Evolutionary conservation across 768 basidiomycete genomes (phyloP), one percentile per base, ranked within the genome.

Genomic region (Lactarius evosmus): DNA sequence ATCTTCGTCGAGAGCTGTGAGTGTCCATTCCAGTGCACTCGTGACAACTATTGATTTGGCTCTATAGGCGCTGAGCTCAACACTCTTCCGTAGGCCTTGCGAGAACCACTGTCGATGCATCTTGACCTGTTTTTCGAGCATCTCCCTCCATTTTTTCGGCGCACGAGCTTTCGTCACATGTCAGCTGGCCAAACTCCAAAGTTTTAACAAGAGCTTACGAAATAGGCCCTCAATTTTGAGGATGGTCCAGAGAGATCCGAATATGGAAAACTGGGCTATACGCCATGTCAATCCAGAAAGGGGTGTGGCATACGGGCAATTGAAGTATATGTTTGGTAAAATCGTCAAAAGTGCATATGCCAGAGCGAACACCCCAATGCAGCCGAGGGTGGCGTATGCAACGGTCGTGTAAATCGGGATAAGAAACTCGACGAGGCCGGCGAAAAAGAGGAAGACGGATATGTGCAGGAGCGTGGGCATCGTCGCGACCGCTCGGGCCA

Each of bases 391-490:
- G 32, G 9, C 30, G 25, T 44, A 53, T 1, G 32, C 54, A 11
- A 54, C 40, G 7, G 58, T 54, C 1, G 27, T 25, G 16, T 56
- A 53, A 12, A 60, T 55, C 3, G 52, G 50, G 58, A 60, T 30
- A 14, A 60, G 41, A 14, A 55, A 53, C 16, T 63, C 58, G 25
- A 64, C 7, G 32, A 65, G 33, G 17, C 63, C 63, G 2, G 38
- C n/a, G 19, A 60, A 32, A 44, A 61, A 65, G 19, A 65, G 17
- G 4, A 65, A 30, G 30, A 55, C 34, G 11, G 56, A 46, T 9
- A 36, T 34, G 41, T 60, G 53, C 22, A 61, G 12, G 8, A 46
- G 34, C 12, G 50, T 17, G 29, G 58, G 38, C 11, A 56, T 36
- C 1, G 33, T 25, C 12, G 25, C 25, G 16, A 55, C 32, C 14